Evolutionary conservation across 108 stramenopile species (phyloP).

Genomic region (Fistulifera solaris): DNA sequence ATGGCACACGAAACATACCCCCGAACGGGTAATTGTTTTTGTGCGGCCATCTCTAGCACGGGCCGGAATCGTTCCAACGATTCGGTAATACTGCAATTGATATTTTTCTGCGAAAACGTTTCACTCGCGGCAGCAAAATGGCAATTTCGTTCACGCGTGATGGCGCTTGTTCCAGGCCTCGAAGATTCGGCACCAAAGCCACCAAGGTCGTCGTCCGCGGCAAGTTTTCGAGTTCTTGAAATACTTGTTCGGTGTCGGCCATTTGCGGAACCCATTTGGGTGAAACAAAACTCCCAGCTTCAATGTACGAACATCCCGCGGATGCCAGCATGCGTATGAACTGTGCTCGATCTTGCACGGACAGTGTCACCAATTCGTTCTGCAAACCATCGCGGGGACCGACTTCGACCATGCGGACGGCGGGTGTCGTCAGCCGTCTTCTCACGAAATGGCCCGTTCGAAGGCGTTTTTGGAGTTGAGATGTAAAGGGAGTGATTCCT

Average conservation of each 20-base stretch:
- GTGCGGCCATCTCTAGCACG: constrained; percentile 35
- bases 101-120: constrained; percentile 67
- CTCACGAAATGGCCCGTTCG: too few relatives aligned
- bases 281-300: constrained; percentile 78
- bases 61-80: constrained; percentile 61
- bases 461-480: too few relatives aligned
- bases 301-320: constrained; percentile 60
- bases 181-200: constrained; percentile 66
- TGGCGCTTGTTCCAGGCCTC: constrained; percentile 55
- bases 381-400: constrained; percentile 73
- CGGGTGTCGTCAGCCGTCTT: too few relatives aligned
- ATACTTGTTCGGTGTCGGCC: constrained; percentile 56
- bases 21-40: constrained; percentile 27
- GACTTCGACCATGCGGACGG: constrained; percentile 47
- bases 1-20: constrained; percentile 86
- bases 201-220: constrained; percentile 20
- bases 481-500: too few relatives aligned
- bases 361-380: constrained; percentile 46
- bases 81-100: constrained; percentile 80
- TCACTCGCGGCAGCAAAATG: constrained; percentile 85
- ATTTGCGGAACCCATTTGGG: constrained; percentile 90
- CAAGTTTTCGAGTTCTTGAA: constrained; percentile 23
- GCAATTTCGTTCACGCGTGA: constrained; percentile 56
- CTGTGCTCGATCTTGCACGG: constrained; percentile 45
- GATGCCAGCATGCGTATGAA: constrained; percentile 38